Evolutionary conservation across 208 protist species (phyloP), one percentile per base, ranked within the genome.

Genomic region (Acanthamoeba royreba): DNA sequence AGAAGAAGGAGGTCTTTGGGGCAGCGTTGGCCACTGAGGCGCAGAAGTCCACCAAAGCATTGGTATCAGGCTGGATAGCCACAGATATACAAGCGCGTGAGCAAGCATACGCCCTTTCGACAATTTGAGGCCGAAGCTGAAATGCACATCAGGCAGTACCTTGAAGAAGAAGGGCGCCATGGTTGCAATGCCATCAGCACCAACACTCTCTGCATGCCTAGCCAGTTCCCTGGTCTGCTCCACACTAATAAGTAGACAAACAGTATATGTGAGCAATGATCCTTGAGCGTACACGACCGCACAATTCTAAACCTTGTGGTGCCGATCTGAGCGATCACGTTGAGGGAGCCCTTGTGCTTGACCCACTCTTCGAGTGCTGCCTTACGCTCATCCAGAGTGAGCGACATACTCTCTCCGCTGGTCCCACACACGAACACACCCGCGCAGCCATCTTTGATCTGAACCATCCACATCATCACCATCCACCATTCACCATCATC

Each of bases 131-230:
- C 58, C 31, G 9, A 69, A 35, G 1, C 8, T 40, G 15, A 69
- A 69, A 2, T 5, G n/a, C n/a, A n/a, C n/a, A n/a, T n/a, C n/a
- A n/a, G n/a, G n/a, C n/a, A n/a, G n/a, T n/a, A 86, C 46, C 77
- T 86, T 86, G 77, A 86, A 55, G 77, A 86, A 86, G 46, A 55
- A 86, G 8, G 77, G 77, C 3, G 77, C 45, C 77, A 86, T 86
- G 5, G 77, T 38, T n/a, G 77, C 77, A 35, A 86, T 86, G 46
- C 77, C 77, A n/a, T 55, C 77, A 4, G 46, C 77, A 17, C 77
- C 77, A 11, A 58, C 45, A 45, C 45, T 55, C 77, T 86, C 45
- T 4, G 77, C 77, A n/a, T 86, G 77, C 9, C 43, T 45, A 17
- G 77, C 77, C 77, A 86, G 53, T 3, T 58, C 46, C 42, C 46